Evolutionary conservation across 345 rosid species (phyloP), one percentile per base, ranked within the genome.

Genomic region (Erodium maritimum): DNA sequence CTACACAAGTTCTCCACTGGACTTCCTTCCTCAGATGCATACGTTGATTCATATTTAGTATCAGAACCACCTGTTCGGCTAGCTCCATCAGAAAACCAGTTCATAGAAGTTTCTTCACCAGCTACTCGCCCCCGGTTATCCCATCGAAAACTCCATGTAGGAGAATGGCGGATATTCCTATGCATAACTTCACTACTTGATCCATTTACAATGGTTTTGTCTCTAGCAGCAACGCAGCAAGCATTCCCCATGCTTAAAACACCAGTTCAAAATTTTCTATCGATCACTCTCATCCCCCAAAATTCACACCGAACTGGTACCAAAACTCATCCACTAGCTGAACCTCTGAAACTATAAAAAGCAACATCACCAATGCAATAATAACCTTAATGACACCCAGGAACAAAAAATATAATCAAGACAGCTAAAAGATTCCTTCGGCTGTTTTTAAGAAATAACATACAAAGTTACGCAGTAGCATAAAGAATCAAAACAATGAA

Each of bases 121-220:
- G 99, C 97, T 42, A 94, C 99, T 42, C 96, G 88, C 56, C 97
- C 96, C 67, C 97, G 75, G 64, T 81, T 81, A 68, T 94, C 99
- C 99, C 99, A 94, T 54, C 87, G 77, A 54, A 87, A 85, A 73
- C 95, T 94, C 97, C 96, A 89, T 11, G 82, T 75, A 0, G 99
- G 99, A 17, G 99, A 94, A 75, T 77, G 56, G 63, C 90, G 78
- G n/a, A 83, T 45, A 72, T 79, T 82, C 74, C 91, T 78, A 64
- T 73, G 88, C 58, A 86, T 63, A 53, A 69, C 62, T 21, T 85
- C 97, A 68, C 72, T 68, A 66, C 82, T 79, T 16, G 84, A 69
- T 66, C 75, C 83, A 77, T 61, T 68, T 29, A 80, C 74, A 20
- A 94, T 91, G 66, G 71, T 82, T 77, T 82, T 90, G 62, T 94